phyloP scores from a whole-genome alignment of 2,329 filamentous ascomycete genomes.

The Fusarium beomiforme region DNA sequence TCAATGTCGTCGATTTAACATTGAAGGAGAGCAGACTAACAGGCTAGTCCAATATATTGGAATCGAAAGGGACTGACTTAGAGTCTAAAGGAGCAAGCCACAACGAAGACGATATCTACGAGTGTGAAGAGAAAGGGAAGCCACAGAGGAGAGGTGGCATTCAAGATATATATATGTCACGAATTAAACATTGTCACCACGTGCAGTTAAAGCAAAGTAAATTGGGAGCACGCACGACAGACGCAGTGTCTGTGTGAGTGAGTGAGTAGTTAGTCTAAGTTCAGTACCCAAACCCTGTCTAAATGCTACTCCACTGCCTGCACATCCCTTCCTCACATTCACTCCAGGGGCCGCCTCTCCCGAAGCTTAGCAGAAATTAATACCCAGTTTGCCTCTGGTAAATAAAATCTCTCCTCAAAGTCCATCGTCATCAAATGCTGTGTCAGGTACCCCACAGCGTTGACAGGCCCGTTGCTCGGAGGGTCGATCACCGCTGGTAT shows the following conservation, averaged over 20 bases:
- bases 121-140: neutral
- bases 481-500: conserved; percentile 12
- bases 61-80: neutral
- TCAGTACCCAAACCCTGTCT: neutral
- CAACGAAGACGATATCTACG: neutral
- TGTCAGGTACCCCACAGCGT: conserved; percentile 25
- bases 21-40: neutral
- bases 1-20: neutral
- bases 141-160: neutral
- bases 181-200: neutral
- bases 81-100: neutral
- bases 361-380: neutral
- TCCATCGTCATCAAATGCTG: conserved; percentile 21
- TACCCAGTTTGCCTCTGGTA: too few species aligned
- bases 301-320: neutral
- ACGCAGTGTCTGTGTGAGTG: neutral
- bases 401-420: neutral
- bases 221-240: neutral
- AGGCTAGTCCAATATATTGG: conserved; percentile 27
- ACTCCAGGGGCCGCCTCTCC: neutral
- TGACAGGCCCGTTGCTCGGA: conserved; percentile 6
- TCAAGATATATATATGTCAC: conserved; percentile 14
- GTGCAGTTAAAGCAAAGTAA: neutral
- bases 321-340: conserved; percentile 16
- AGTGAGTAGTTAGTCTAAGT: neutral